A percentile compares a stretch with the other conserved stretches of the same genome.
Evolutionary conservation across 805 yeast genomes (phyloP).

Genomic region (Pichia sporocuriosa): DNA sequence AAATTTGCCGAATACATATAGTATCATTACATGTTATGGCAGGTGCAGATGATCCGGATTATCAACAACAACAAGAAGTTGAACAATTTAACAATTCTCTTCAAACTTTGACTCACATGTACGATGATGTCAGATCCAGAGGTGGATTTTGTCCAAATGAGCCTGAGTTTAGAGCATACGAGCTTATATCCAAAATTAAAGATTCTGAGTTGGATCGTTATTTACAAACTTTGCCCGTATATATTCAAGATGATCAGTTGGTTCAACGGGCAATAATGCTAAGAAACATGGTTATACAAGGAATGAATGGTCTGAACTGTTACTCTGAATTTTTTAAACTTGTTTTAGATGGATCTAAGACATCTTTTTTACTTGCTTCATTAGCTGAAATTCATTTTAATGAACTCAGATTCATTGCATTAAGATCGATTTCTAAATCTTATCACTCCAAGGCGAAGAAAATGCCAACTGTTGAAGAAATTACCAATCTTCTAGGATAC

Average conservation of each 20-base stretch:
- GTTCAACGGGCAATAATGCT: conserved; percentile 70
- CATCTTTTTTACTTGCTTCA: conserved; percentile 67
- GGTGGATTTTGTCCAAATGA: conserved; percentile 75
- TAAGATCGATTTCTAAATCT: conserved; percentile 58
- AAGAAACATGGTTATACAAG: conserved; percentile 60
- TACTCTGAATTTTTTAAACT: conserved; percentile 58
- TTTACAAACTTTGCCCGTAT: conserved; percentile 57
- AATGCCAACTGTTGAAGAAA: conserved; percentile 38
- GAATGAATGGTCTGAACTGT: conserved; percentile 54
- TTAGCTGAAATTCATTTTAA: conserved; percentile 74
- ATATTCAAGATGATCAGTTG: conserved; percentile 43
- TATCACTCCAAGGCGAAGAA: conserved; percentile 69
- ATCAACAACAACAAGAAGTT: conserved; percentile 89
- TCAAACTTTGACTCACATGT: conserved; percentile 83
- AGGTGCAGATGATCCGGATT: conserved; percentile 53
- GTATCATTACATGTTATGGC: conserved; percentile 83
- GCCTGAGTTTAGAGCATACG: conserved; percentile 89
- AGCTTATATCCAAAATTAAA: conserved; percentile 66
- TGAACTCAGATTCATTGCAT: conserved; percentile 67
- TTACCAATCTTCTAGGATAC: conserved; percentile 56
- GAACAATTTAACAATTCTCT: conserved; percentile 91
- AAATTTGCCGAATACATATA: conserved; percentile 83
- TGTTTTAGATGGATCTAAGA: conserved; percentile 35
- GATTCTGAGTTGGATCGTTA: conserved; percentile 83
- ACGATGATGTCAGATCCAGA: conserved; percentile 65